A percentile compares a stretch with the other conserved stretches of the same genome.
Conservation (phyloP, 2,329 filamentous ascomycete species). For the Sclerotinia nivalis region DNA sequence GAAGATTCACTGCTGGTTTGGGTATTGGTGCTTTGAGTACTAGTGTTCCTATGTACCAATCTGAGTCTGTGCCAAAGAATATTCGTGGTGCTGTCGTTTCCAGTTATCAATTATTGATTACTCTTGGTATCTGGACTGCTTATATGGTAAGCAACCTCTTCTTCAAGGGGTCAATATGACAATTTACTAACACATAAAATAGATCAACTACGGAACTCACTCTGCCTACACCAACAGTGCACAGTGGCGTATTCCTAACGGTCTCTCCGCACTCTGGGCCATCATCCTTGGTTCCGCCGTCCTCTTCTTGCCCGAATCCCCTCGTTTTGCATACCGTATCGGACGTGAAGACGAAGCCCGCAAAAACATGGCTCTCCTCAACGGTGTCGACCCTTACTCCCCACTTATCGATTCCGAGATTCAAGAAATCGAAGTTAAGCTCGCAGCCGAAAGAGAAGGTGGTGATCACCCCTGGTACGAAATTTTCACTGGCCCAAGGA, state of each 20-base stretch:
- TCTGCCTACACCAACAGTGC: constrained; percentile 45
- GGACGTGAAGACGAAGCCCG: constrained; percentile 52
- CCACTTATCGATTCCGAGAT: constrained; percentile 50
- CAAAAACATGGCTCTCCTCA: constrained; percentile 49
- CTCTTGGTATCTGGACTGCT: constrained; percentile 62
- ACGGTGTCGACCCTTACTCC: constrained; percentile 45
- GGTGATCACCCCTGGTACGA: constrained; percentile 48
- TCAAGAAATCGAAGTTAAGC: constrained; percentile 53
- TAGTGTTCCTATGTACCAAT: constrained; percentile 68
- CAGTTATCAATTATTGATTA: constrained; percentile 69
- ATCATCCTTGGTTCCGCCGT: constrained; percentile 53
- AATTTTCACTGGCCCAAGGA: constrained; percentile 67
- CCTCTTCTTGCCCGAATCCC: constrained; percentile 56
- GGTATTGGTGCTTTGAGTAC: constrained; percentile 66
- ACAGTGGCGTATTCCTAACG: constrained; percentile 64
- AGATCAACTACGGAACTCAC: constrained; percentile 62
- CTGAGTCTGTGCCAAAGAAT: constrained; percentile 63
- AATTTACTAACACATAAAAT: constrained; percentile 42
- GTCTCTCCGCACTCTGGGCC: constrained; percentile 57
- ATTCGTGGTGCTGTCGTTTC: constrained; percentile 64
- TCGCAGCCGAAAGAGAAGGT: constrained; percentile 49
- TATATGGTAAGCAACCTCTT: constrained; percentile 48
- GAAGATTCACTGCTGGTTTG: constrained; percentile 64
- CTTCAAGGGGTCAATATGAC: not conserved
- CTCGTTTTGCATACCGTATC: constrained; percentile 52